These are phyloP conservation scores for Beauveria varroae DNA, from an alignment of 2,329 filamentous ascomycete species.

Conservation along the genomic window DNA sequence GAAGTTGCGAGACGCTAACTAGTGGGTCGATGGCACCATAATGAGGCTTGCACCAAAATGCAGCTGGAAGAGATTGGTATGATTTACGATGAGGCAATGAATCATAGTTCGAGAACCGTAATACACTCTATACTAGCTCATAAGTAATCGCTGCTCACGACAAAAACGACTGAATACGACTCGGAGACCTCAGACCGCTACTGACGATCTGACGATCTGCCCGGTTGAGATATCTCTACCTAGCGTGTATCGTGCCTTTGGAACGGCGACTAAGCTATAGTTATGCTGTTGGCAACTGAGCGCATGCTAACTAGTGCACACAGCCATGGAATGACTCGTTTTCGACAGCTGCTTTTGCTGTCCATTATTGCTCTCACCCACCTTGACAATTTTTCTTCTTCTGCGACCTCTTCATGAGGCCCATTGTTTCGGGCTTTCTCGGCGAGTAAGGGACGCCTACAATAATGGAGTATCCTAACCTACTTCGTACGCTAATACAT, in stretches of 20 bases:
- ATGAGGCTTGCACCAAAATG: constrained; percentile 4
- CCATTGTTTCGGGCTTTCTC: neutral
- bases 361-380: neutral
- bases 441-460: neutral
- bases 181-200: neutral
- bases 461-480: neutral
- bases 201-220: neutral
- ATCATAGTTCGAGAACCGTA: neutral
- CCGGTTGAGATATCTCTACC: too few relatives aligned
- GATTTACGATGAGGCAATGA: neutral
- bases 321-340: neutral
- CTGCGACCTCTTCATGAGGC: neutral
- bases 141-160: too few relatives aligned
- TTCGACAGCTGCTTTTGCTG: neutral
- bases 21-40: constrained; percentile 9
- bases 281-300: neutral
- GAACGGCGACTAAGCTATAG: neutral
- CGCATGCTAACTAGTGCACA: neutral
- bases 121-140: too few relatives aligned
- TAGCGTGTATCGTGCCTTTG: neutral
- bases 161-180: too few relatives aligned
- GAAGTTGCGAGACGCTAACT: neutral
- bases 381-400: neutral
- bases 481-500: neutral
- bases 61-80: neutral